phyloP scores from a whole-genome alignment of 2,329 filamentous ascomycete species.

The Tetracladium maxilliforme region DNA sequence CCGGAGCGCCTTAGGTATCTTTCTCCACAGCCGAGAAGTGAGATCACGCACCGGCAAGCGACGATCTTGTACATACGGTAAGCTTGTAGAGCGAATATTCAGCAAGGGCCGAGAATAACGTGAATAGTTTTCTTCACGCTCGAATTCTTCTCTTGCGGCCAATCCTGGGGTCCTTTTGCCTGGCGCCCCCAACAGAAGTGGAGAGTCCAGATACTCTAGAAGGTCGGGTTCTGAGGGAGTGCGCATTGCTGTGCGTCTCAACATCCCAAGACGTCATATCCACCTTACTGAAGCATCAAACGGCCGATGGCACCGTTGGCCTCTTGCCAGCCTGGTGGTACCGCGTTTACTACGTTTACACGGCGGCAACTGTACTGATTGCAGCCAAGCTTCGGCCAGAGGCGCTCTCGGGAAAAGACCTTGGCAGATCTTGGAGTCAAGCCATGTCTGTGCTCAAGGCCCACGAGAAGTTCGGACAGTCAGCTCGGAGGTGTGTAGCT shows the following conservation, averaged over 20 bases:
- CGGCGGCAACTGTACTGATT: constrained; percentile 19
- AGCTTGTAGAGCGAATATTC: constrained; percentile 1
- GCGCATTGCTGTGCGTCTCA: constrained; percentile 17
- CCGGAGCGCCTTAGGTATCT: no score
- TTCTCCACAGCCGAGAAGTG: no score
- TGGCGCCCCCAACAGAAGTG: constrained; percentile 6
- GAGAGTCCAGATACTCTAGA: constrained; percentile 9
- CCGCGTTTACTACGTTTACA: constrained; percentile 20
- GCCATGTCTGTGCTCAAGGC: no score
- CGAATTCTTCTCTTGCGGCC: constrained; percentile 18
- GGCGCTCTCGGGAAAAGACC: constrained; percentile 16
- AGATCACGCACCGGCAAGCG: constrained; percentile 1
- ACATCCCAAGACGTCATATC: constrained; percentile 18
- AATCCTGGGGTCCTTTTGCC: constrained; percentile 16
- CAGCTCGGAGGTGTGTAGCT: no score
- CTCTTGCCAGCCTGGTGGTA: constrained; percentile 24
- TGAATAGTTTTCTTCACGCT: constrained; percentile 16
- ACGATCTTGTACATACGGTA: neutral
- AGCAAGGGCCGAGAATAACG: constrained; percentile 1
- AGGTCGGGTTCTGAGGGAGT: constrained; percentile 15
- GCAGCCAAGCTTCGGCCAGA: constrained; percentile 19
- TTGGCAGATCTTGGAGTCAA: no score
- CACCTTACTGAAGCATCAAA: constrained; percentile 14
- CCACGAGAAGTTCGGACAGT: no score
- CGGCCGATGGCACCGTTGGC: constrained; percentile 15